Evolutionary conservation across 2,329 filamentous ascomycete genomes (phyloP), one percentile per base, ranked within the genome.

Genomic region (Penicillium sp.): DNA sequence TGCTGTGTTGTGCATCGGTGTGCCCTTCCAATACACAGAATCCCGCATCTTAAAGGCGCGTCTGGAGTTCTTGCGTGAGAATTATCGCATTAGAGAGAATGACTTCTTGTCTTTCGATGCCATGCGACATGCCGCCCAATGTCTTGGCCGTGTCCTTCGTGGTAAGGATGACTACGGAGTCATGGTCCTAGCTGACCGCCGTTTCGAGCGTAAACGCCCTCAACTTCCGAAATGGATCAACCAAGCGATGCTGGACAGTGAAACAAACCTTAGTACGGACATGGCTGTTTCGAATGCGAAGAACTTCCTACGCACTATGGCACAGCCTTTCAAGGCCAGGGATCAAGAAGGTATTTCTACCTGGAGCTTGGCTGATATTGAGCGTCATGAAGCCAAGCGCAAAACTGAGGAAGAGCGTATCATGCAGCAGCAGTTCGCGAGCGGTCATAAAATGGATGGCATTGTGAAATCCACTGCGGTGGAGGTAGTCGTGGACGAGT

Each of bases 91-190:
- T 73, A 87, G 91, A 57, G 95, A 98, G 73, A 96, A 96, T 65
- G 96, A 99, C 71, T 99, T 99, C 71, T 79, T 99, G 10, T 98
- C 95, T 21, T 99, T 99, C 81, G 95, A 99, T 71, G 95, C 95
- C 22, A 99, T 99, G 93, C 87, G 95, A n/a, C 95, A 99, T 72
- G 95, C 95, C 14, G 93, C 95, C 1, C 95, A 99, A 72, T 99
- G 95, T 70, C 81, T 99, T 1, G 96, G 95, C 14, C 93, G 95
- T 71, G 95, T 99, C 44, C 80, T 99, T 60, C 84, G 95, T 67
- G 95, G 95, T 24, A 99, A 99, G 74, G 96, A 99, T 71, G 95
- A 99, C 75, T 99, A 99, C 74, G 95, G 95, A n/a, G 91, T 99
- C 80, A 99, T 99, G 95, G 93, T 99, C 4, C 82, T 99, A 27